Conservation (phyloP, 1,284 basidiomycete species). For the Thecaphora frezii region DNA sequence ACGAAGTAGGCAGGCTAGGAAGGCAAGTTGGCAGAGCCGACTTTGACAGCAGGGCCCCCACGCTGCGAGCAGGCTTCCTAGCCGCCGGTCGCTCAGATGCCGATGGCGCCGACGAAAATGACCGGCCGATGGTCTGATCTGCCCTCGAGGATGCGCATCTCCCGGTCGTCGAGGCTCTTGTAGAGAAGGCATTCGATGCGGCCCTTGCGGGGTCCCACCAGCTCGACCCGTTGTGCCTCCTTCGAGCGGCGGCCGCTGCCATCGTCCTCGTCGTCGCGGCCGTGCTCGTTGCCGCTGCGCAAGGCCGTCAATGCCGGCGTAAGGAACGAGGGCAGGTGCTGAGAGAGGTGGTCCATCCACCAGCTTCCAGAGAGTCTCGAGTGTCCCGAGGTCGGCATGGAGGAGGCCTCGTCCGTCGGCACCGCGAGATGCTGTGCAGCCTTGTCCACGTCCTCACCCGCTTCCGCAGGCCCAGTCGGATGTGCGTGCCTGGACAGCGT, state of each 20-base stretch:
- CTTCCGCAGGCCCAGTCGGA: too few relatives aligned
- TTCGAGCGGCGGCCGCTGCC: not conserved
- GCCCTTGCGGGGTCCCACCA: conserved; percentile 39
- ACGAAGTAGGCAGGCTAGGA: too few relatives aligned
- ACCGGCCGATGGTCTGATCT: conserved; percentile 67
- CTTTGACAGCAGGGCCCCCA: conserved; percentile 21
- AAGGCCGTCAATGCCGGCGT: conserved; percentile 20
- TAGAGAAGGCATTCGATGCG: conserved; percentile 67
- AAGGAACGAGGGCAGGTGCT: conserved; percentile 33
- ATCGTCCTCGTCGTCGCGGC: not conserved
- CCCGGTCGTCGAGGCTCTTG: conserved; percentile 72
- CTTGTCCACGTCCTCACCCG: too few relatives aligned
- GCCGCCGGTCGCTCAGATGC: conserved; percentile 17
- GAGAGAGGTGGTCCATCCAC: conserved; percentile 34
- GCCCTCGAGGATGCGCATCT: conserved; percentile 72
- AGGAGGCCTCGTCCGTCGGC: not conserved
- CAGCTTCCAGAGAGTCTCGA: conserved; percentile 2
- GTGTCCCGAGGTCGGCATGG: not conserved
- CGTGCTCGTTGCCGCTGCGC: conserved; percentile 4
- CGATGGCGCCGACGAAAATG: conserved; percentile 61
- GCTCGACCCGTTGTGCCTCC: not conserved
- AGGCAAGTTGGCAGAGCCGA: too few relatives aligned
- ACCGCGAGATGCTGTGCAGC: too few relatives aligned
- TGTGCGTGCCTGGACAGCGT: not conserved
- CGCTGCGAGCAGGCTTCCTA: conserved; percentile 21